These are phyloP conservation scores for Venturiaceae sp. DNA, from an alignment of 2,329 filamentous ascomycete species.

Conservation along the genomic window DNA sequence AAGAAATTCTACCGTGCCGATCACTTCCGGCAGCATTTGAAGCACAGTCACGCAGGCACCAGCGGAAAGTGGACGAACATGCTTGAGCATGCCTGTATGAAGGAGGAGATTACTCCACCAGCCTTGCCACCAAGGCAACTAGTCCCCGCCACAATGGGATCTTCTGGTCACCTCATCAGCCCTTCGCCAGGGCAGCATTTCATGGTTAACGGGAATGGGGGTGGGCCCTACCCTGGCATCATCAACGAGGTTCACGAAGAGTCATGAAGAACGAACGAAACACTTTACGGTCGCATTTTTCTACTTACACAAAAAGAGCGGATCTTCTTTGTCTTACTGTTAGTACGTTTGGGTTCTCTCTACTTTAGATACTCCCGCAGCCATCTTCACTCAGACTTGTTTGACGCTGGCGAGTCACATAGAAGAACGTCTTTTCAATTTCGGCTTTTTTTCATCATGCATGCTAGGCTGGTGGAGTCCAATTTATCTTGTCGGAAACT, in stretches of 20 bases:
- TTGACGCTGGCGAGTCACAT: background rate
- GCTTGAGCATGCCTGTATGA: constrained; percentile 93
- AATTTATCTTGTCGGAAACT: background rate
- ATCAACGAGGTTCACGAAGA: constrained; percentile 7
- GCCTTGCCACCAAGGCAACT: constrained; percentile 1
- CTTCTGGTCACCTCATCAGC: background rate
- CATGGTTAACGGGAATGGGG: background rate
- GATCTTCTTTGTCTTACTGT: background rate
- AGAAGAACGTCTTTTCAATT: background rate
- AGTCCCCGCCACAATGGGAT: background rate
- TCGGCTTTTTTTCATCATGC: background rate
- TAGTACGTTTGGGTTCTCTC: background rate
- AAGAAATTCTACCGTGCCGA: constrained; percentile 98
- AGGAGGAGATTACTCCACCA: constrained; percentile 59
- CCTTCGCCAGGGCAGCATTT: background rate
- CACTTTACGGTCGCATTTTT: background rate
- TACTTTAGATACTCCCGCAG: background rate
- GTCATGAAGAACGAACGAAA: background rate
- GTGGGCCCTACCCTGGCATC: background rate
- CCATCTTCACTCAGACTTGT: background rate
- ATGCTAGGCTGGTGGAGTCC: background rate
- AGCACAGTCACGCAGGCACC: constrained; percentile 91
- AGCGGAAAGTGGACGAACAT: constrained; percentile 99
- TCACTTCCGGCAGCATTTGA: constrained; percentile 95
- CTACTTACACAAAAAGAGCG: background rate